Conservation (phyloP, 306 rosid genomes). For the Styphnolobium japonicum region DNA sequence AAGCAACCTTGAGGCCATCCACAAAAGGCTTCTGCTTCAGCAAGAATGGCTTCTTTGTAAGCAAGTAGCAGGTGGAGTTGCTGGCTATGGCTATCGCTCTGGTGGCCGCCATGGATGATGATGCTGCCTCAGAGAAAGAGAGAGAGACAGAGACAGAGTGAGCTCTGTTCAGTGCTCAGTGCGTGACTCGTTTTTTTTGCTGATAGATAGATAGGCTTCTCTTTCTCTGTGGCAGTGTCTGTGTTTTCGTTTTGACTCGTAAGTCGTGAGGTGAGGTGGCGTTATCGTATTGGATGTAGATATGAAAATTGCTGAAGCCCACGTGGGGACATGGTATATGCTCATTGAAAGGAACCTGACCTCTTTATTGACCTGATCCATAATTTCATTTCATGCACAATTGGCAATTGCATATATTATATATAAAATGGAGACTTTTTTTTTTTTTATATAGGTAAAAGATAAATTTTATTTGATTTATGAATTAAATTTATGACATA, state of each 20-base stretch:
- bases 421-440: too few relatives aligned
- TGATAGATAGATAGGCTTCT: not conserved
- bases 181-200: not conserved
- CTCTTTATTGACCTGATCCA: not conserved
- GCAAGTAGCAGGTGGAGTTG: constrained; percentile 42
- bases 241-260: too few relatives aligned
- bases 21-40: constrained; percentile 20
- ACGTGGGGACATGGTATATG: not conserved
- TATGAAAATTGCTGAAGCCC: too few relatives aligned
- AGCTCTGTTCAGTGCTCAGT: not conserved
- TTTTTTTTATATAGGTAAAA: too few relatives aligned
- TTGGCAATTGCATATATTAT: too few relatives aligned
- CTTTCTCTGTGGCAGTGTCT: not conserved
- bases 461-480: too few relatives aligned
- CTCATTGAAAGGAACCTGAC: not conserved
- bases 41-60: constrained; percentile 36
- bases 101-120: constrained; percentile 66
- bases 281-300: too few relatives aligned
- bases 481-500: too few relatives aligned
- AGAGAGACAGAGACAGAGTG: too few relatives aligned
- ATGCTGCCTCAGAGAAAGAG: not conserved
- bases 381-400: not conserved
- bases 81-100: constrained; percentile 64
- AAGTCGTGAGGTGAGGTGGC: not conserved
- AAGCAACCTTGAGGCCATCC: constrained; percentile 28